Evolutionary conservation across 1,139 yeast genomes (phyloP), one percentile per base, ranked within the genome.

Genomic region (Zygoascus sp.): DNA sequence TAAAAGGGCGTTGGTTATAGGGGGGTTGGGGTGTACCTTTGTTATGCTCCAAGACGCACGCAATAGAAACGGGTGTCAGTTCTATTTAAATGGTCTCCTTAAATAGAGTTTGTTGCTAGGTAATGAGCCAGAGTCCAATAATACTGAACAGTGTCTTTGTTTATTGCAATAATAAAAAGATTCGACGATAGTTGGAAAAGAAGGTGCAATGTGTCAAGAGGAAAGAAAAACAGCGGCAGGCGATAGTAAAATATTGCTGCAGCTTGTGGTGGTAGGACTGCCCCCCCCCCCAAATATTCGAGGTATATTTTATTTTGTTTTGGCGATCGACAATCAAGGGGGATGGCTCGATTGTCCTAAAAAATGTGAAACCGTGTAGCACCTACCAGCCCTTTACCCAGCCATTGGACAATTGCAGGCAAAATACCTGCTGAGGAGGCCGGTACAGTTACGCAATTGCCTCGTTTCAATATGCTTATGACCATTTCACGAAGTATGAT

Each of bases 121-220:
- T 11, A 35, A 19, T 21, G 17, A 35, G 15, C 38, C 13, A 19
- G 38, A 19, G 22, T 35, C 22, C 25, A 21, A 22, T 25, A 16
- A n/a, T 37, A 25, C 25, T 10, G 5, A 37, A 13, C 23, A 16
- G 21, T 21, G 22, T 19, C 15, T 19, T n/a, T 21, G 38, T 35
- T 35, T 2, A 35, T 21, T 21, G 39, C 23, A 22, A 19, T 19
- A 40, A 20, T n/a, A n/a, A n/a, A n/a, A 40, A 25, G 43, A 32
- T 19, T 28, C 10, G 43, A 40, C 43, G 15, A 17, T 27, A 32
- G 43, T 40, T 40, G 25, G 43, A 40, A 39, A 38, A 25, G 19
- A 23, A 19, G 11, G 40, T 27, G 13, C 11, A 8, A 21, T 15
- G 17, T 20, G 32, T 5, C 21, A 40, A 30, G 43, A 40, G 15